Percentiles rank a stretch among this genome's conserved stretches.
These are phyloP conservation scores for Candida berthetii DNA, from an alignment of 805 yeast species.

Conservation along the genomic window DNA sequence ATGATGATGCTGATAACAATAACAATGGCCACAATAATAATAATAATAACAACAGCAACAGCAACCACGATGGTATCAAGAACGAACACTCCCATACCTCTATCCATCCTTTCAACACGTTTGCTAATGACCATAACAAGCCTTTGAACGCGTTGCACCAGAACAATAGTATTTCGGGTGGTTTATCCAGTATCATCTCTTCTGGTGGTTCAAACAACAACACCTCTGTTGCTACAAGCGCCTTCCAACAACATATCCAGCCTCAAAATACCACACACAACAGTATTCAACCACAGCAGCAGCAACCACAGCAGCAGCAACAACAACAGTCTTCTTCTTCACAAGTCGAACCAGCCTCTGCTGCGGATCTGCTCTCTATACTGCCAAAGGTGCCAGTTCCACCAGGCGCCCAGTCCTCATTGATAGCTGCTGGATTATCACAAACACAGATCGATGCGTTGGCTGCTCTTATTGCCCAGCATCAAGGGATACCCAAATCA, in stretches of 20 bases:
- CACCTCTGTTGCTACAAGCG: background rate
- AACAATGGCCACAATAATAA: conserved; percentile 8
- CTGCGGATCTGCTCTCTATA: conserved; percentile 29
- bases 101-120: background rate
- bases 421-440: conserved; percentile 60
- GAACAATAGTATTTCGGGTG: background rate
- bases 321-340: conserved; percentile 6
- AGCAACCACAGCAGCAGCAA: background rate
- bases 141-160: background rate
- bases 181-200: background rate
- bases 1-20: conserved; percentile 7
- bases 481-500: conserved; percentile 29
- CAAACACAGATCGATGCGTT: conserved; percentile 68
- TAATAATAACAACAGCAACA: conserved; percentile 3
- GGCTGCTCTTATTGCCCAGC: conserved; percentile 69
- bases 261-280: background rate
- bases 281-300: conserved; percentile 1
- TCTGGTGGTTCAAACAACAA: background rate
- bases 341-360: conserved; percentile 12
- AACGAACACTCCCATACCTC: background rate
- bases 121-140: background rate
- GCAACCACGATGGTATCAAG: background rate
- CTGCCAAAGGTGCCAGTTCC: conserved; percentile 67
- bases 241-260: background rate
- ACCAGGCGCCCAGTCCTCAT: conserved; percentile 59